Evolutionary conservation across 2,329 filamentous ascomycete species (phyloP).

Genomic region (Remersonia thermophila): DNA sequence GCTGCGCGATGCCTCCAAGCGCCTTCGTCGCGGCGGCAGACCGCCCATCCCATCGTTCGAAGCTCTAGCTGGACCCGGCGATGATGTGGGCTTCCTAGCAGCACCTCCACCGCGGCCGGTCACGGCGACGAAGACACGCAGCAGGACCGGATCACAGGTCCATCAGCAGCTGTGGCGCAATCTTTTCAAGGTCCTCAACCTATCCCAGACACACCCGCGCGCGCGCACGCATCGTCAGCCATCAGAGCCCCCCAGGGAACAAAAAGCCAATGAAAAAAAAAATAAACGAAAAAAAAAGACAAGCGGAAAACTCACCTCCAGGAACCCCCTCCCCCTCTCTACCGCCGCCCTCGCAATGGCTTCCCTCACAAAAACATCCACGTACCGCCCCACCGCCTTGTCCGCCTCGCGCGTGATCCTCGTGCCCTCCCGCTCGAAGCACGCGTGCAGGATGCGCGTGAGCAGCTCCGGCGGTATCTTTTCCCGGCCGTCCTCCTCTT

Average conservation of each 20-base stretch:
- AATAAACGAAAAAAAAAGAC: slow-evolving; percentile 1
- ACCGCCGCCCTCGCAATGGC: slow-evolving; percentile 68
- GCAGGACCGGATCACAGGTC: no score
- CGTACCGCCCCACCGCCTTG: slow-evolving; percentile 64
- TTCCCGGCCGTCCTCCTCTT: slow-evolving; percentile 20
- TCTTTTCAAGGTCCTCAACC: slow-evolving; percentile 82
- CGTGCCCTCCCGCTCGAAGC: slow-evolving; percentile 61
- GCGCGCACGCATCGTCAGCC: no score
- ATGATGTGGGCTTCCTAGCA: no score
- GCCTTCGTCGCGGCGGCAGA: no score
- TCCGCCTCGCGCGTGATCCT: slow-evolving; percentile 69
- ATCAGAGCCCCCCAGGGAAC: no score
- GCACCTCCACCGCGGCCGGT: no score
- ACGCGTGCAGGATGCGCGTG: slow-evolving; percentile 63
- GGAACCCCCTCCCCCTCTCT: slow-evolving; percentile 56
- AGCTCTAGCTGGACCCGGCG: no score
- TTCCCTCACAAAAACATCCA: slow-evolving; percentile 85
- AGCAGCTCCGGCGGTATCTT: slow-evolving; percentile 63
- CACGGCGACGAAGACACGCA: no score
- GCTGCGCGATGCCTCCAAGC: no score
- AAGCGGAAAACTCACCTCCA: slow-evolving; percentile 49
- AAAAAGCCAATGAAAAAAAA: neutral
- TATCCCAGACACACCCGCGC: slow-evolving; percentile 28
- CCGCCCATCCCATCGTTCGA: no score
- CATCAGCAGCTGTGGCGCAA: slow-evolving; percentile 71